Conservation (phyloP, 2,329 filamentous ascomycete species). For the Verticillium zaregamsianum region DNA sequence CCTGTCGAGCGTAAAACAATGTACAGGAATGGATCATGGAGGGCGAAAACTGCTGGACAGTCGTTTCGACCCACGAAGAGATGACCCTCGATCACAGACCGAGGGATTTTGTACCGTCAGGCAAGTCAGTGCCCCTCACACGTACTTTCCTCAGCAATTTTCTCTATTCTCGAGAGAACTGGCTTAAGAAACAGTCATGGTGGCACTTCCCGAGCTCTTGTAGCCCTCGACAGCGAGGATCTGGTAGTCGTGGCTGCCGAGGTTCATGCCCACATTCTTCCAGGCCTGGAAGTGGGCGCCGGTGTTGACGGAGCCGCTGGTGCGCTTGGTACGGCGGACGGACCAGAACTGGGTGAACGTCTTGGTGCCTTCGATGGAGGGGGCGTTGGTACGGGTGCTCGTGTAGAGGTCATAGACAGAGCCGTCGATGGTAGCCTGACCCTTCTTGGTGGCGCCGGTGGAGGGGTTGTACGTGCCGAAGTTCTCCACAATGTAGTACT, state of each 20-base stretch:
- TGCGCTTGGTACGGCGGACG: conserved; percentile 40
- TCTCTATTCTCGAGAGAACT: neutral
- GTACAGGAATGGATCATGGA: neutral
- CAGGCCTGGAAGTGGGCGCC: conserved; percentile 50
- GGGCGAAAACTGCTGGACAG: neutral
- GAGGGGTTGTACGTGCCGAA: conserved; percentile 38
- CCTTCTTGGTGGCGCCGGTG: conserved; percentile 25
- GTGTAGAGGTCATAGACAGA: conserved; percentile 31
- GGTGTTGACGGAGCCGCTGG: conserved; percentile 43
- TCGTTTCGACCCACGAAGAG: neutral
- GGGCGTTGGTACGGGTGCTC: conserved; percentile 31
- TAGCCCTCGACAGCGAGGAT: conserved; percentile 48
- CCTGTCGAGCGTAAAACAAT: neutral
- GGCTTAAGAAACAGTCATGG: conserved; percentile 13
- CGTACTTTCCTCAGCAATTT: too few relatives aligned
- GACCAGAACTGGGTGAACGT: conserved; percentile 50
- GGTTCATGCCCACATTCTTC: conserved; percentile 38
- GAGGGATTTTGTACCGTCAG: neutral
- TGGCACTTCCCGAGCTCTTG: conserved; percentile 23
- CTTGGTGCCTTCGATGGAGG: conserved; percentile 41
- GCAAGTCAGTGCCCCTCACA: neutral
- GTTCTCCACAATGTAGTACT: conserved; percentile 38
- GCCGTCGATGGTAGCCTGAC: conserved; percentile 27
- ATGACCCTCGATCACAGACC: neutral
- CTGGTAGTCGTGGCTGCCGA: conserved; percentile 46